Base-by-base conservation (phyloP, 2,329 filamentous ascomycete genomes). In the Colletotrichum lupini region DNA sequence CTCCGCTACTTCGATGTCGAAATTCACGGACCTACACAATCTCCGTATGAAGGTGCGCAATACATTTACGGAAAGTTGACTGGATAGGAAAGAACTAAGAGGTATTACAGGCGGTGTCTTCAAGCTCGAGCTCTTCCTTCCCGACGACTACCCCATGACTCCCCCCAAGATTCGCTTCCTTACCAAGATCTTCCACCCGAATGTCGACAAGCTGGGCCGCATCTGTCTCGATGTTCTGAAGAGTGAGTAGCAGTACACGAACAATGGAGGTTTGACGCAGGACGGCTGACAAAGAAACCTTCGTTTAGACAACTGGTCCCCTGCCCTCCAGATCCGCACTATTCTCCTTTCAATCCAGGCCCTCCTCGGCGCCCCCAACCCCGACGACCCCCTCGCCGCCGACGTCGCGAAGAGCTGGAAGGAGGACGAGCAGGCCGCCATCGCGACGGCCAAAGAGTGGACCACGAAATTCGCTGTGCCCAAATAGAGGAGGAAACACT, bases 311-410 rank as follows among this genome's bases (percentile, higher is more conserved):
- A 99, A 99, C 88, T 99, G 97, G 97, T 98, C 96, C 26, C 97
- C 97, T 5, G 97, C 97, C 16, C 90, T 99, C 37, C 97, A 99
- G 84, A 99, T 99, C 81, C 93, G 97, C 76, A 99, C 97, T 7
- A 99, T 99, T 77, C 91, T 99, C n/a, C 92, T 99, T 67, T 98
- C 96, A 11, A 99, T 99, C 82, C 97, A 99, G 84, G 97, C 97
- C 63, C 90, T 99, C 28, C 92, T 99, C 16, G 97, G 97, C 57
- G 96, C 97, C 6, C 97, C 97, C 16, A 99, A 99, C 84, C 97
- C 97, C 35, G 97, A 99, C 80, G 97, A 99, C 81, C 97, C 97
- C n/a, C 91, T 99, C 55, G 97, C 97, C 62, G 97, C 98, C 81
- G 96, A 99, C 77, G 97, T 99, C 55, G 97, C 97, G 46, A 97